Evolutionary conservation across 371 early-diverging fungal genomes (phyloP).

Genomic region (Mortierella sp.): DNA sequence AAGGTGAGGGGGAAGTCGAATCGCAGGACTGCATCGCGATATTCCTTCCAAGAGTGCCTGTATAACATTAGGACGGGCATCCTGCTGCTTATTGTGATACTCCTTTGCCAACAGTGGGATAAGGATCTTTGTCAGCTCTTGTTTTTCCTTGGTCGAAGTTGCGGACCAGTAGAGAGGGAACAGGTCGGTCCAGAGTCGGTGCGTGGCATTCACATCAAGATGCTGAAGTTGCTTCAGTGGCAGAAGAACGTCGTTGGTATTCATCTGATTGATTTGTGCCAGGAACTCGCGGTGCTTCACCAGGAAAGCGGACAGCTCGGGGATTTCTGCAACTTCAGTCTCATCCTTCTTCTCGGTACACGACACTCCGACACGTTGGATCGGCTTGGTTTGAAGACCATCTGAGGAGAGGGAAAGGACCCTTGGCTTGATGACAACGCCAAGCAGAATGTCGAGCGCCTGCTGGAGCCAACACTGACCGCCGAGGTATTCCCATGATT

Average conservation of each 20-base stretch:
- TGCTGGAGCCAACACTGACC: slow-evolving; percentile 93
- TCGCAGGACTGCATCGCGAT: slow-evolving; percentile 74
- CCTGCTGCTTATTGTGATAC: slow-evolving; percentile 86
- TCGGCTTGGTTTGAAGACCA: slow-evolving; percentile 63
- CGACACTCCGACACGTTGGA: slow-evolving; percentile 54
- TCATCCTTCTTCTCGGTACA: slow-evolving; percentile 23
- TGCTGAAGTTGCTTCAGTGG: slow-evolving; percentile 79
- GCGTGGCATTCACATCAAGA: slow-evolving; percentile 74
- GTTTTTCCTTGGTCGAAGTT: slow-evolving; percentile 78
- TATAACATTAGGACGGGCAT: slow-evolving; percentile 90
- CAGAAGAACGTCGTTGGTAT: slow-evolving; percentile 59
- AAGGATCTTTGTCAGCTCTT: slow-evolving; percentile 84
- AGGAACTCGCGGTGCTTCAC: slow-evolving; percentile 70
- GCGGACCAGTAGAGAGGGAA: slow-evolving; percentile 89
- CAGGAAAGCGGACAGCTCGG: slow-evolving; percentile 56
- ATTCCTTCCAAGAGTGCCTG: slow-evolving; percentile 91
- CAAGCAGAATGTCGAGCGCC: slow-evolving; percentile 87
- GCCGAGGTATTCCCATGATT: slow-evolving; percentile 95
- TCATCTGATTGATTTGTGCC: slow-evolving; percentile 61
- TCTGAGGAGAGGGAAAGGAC: slow-evolving; percentile 57
- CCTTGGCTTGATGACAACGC: slow-evolving; percentile 64
- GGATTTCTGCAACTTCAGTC: slow-evolving; percentile 4
- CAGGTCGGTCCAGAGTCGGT: slow-evolving; percentile 85
- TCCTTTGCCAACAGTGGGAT: slow-evolving; percentile 90
- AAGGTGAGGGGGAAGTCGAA: slow-evolving; percentile 91